Conservation (phyloP, 805 yeast genomes). For the Isabelozyma gotoi region DNA sequence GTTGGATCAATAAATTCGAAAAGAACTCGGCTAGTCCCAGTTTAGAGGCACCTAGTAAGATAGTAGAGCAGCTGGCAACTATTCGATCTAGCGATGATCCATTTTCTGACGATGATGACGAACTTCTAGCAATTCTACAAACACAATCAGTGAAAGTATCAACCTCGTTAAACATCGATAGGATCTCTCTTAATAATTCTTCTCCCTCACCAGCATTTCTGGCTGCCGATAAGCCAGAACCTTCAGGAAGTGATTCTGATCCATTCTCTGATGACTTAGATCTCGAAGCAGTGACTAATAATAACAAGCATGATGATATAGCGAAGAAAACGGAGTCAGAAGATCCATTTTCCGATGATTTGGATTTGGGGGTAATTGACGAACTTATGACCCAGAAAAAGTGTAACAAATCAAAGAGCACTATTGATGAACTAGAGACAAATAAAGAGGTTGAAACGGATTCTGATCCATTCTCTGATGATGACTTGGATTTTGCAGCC, state of each 20-base stretch:
- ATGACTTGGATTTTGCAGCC: slow-evolving; percentile 9
- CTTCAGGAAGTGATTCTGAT: not conserved
- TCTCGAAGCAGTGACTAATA: slow-evolving; percentile 1
- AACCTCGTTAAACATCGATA: not conserved
- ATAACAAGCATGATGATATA: not conserved
- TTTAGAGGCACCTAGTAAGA: not conserved
- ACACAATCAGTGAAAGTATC: not conserved
- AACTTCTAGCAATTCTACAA: slow-evolving; percentile 10
- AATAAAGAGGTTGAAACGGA: not conserved
- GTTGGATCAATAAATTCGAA: slow-evolving; percentile 34
- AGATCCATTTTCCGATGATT: not conserved
- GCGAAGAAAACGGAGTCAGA: not conserved
- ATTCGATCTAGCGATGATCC: slow-evolving; percentile 16
- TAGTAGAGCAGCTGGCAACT: not conserved
- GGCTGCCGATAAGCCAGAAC: not conserved
- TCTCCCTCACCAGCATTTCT: not conserved
- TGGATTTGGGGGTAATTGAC: not conserved
- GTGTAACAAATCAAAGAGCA: too few relatives aligned
- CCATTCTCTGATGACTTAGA: not conserved
- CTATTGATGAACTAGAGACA: too few relatives aligned
- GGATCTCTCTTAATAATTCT: not conserved
- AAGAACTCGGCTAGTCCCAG: not conserved
- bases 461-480: slow-evolving; percentile 13
- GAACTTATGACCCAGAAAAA: not conserved
- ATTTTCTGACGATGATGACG: slow-evolving; percentile 30